A percentile compares a stretch with the other conserved stretches of the same genome.
phyloP scores from a whole-genome alignment of 2,329 filamentous ascomycete genomes.

The Penicillium sp. region DNA sequence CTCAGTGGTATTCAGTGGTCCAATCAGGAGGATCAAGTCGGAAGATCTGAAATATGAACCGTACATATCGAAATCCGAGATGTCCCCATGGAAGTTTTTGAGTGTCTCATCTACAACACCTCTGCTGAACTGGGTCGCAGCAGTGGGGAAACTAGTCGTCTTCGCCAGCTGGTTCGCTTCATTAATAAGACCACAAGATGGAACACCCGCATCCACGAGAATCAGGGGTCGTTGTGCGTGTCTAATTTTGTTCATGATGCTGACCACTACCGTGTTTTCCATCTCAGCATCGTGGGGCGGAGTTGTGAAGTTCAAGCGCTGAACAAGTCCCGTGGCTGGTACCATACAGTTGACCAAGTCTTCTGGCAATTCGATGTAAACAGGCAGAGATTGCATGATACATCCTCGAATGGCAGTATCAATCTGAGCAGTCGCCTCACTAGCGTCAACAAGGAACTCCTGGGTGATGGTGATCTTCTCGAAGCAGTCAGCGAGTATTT shows the following conservation, averaged over 20 bases:
- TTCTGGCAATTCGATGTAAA: not conserved
- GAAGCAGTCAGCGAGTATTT: not conserved
- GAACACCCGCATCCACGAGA: not conserved
- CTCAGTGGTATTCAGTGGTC: not conserved
- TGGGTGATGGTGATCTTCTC: not conserved
- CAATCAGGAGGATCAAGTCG: not conserved
- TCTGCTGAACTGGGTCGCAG: not conserved
- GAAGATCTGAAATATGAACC: not conserved
- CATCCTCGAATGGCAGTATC: not conserved
- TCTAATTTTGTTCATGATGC: not conserved
- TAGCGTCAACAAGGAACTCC: not conserved
- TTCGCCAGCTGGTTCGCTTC: not conserved
- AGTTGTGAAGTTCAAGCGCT: not conserved
- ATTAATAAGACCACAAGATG: not conserved
- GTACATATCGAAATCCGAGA: not conserved
- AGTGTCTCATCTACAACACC: not conserved
- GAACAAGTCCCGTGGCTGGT: not conserved
- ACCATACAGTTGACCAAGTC: not conserved
- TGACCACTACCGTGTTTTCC: not conserved
- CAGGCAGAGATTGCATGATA: not conserved
- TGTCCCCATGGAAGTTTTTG: not conserved
- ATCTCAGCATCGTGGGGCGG: not conserved
- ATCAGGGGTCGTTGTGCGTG: not conserved
- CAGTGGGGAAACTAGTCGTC: not conserved
- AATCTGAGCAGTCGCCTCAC: not conserved